These are phyloP conservation scores for Zostera marina DNA, from an alignment of 116 monocot species.

Conservation along the genomic window DNA sequence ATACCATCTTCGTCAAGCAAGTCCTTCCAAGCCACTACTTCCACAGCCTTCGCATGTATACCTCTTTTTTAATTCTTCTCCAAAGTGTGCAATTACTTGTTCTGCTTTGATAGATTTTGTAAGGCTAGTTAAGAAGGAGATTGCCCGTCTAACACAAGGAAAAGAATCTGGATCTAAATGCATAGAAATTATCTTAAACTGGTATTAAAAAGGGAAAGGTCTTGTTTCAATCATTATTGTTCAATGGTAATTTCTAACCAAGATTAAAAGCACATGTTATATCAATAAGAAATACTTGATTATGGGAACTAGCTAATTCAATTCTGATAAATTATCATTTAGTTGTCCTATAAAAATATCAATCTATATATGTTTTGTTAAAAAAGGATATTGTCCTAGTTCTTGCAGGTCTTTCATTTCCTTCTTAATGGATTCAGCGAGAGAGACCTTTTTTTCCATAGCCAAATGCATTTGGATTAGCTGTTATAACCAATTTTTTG, in stretches of 20 bases:
- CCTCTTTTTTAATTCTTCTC: constrained; percentile 1
- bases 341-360: neutral
- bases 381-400: constrained; percentile 5
- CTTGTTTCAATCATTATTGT: neutral
- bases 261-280: neutral
- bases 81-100: neutral
- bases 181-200: neutral
- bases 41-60: constrained; percentile 1
- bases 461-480: neutral
- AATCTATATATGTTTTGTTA: no score
- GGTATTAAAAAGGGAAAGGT: no score
- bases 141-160: neutral
- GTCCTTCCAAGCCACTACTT: neutral
- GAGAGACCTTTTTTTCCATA: neutral
- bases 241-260: neutral
- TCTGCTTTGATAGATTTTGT: constrained; percentile 1
- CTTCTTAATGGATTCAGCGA: constrained; percentile 4
- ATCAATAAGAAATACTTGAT: neutral
- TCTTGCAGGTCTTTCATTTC: constrained; percentile 4
- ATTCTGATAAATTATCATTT: neutral
- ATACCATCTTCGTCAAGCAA: constrained; percentile 1
- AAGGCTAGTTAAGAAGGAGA: constrained; percentile 3
- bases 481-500: neutral
- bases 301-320: no score
- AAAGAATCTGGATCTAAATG: neutral